phyloP scores from a whole-genome alignment of 202 grass and related monocot species.

The Musa balbisiana region DNA sequence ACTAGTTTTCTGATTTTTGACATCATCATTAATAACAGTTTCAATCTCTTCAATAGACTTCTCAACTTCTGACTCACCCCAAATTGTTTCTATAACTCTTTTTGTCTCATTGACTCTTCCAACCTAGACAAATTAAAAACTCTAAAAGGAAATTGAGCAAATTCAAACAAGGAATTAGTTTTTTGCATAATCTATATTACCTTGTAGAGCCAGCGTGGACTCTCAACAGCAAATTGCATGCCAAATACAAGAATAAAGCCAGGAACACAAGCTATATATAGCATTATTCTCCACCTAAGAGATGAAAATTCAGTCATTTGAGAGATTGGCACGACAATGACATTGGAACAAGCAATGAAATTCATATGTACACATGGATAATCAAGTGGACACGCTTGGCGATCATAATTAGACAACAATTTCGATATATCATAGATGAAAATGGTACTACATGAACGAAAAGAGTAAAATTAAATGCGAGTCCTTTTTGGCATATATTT shows the following conservation, averaged over 20 bases:
- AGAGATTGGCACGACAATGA: background rate
- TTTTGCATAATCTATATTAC: slow-evolving; percentile 30
- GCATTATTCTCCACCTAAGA: slow-evolving; percentile 86
- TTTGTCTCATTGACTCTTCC: slow-evolving; percentile 74
- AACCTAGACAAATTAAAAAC: slow-evolving; percentile 45
- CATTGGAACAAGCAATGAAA: background rate
- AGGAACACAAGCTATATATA: slow-evolving; percentile 83
- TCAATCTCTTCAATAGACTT: slow-evolving; percentile 80
- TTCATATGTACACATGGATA: background rate
- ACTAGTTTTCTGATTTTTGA: slow-evolving; percentile 36
- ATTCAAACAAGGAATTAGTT: slow-evolving; percentile 15
- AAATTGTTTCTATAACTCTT: slow-evolving; percentile 57
- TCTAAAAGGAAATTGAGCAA: slow-evolving; percentile 5
- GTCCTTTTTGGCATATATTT: background rate
- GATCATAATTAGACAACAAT: background rate
- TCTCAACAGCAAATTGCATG: slow-evolving; percentile 97
- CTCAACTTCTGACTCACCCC: slow-evolving; percentile 62
- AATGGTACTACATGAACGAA: background rate
- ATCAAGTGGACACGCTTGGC: background rate
- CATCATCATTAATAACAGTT: slow-evolving; percentile 50
- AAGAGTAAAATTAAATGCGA: background rate
- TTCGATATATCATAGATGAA: background rate
- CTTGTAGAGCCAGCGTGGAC: slow-evolving; percentile 89
- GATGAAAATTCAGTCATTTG: background rate
- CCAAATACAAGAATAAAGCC: slow-evolving; percentile 61